Conservation (phyloP, 2,329 filamentous ascomycete species). For the Chrysosporium keratinophilum region DNA sequence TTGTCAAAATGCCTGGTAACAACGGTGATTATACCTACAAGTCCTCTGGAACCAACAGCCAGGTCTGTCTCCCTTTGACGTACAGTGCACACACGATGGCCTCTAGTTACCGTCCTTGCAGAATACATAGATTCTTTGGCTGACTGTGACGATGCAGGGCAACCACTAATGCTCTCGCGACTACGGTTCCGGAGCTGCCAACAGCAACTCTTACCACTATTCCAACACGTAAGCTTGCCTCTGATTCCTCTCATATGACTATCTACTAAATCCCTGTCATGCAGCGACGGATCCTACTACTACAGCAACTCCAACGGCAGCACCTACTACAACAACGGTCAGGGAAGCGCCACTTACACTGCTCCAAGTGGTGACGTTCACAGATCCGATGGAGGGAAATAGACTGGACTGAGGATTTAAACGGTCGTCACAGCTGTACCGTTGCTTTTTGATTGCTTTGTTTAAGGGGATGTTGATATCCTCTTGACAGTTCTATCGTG, state of each 20-base stretch:
- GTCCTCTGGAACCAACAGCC: constrained; percentile 50
- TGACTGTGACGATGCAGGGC: constrained; percentile 38
- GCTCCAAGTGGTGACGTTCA: constrained; percentile 38
- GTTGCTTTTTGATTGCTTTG: background rate
- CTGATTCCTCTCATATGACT: background rate
- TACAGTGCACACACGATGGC: background rate
- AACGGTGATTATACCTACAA: constrained; percentile 30
- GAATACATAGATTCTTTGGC: background rate
- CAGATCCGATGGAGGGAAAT: constrained; percentile 1
- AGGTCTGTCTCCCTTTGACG: constrained; percentile 37
- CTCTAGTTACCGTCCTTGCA: background rate
- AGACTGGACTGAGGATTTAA: background rate
- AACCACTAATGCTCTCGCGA: constrained; percentile 59
- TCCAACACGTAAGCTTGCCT: constrained; percentile 46
- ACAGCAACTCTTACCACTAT: constrained; percentile 52
- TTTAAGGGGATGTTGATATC: background rate
- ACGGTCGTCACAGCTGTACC: background rate
- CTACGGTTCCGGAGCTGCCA: constrained; percentile 47
- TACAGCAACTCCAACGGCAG: constrained; percentile 60
- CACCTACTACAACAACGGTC: constrained; percentile 56
- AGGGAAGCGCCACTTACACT: constrained; percentile 52
- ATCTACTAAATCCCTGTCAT: background rate
- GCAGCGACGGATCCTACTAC: constrained; percentile 58
- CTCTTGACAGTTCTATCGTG: too few relatives aligned
- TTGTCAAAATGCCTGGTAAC: constrained; percentile 8